Percentiles rank a stretch among this genome's conserved stretches.
These are phyloP conservation scores for Sphagnum tenellum DNA, from an alignment of 225 moss, liverwort and hornwort species.

Conservation along the genomic window DNA sequence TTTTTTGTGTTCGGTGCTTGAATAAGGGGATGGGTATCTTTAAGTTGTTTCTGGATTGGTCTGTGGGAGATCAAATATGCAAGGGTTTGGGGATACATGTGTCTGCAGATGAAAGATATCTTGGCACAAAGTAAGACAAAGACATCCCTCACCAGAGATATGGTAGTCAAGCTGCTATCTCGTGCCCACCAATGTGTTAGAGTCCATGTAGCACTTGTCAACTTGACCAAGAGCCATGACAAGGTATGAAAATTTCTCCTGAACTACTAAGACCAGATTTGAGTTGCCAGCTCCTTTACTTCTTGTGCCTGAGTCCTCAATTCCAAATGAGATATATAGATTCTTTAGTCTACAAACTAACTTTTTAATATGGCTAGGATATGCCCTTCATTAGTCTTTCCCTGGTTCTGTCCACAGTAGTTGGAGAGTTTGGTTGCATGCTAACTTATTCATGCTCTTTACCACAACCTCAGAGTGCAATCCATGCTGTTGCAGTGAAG, in stretches of 20 bases:
- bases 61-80: not conserved
- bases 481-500: constrained; percentile 75
- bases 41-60: not conserved
- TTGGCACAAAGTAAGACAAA: constrained; percentile 49
- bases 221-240: constrained; percentile 70
- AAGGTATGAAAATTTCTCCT: constrained; percentile 32
- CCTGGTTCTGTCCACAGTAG: too few species aligned
- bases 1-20: too few species aligned
- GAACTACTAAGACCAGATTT: too few species aligned
- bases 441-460: too few species aligned
- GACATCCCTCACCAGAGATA: constrained; percentile 26
- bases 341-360: too few species aligned
- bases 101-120: constrained; percentile 63
- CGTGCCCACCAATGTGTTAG: constrained; percentile 59
- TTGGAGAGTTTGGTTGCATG: too few species aligned
- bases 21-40: too few species aligned
- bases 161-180: constrained; percentile 34
- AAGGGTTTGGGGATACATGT: not conserved
- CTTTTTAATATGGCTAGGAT: too few species aligned
- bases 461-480: constrained; percentile 39
- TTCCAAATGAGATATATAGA: too few species aligned
- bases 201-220: constrained; percentile 68
- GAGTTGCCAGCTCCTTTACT: too few species aligned
- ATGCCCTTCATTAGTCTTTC: too few species aligned
- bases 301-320: too few species aligned